phyloP scores from a whole-genome alignment of 345 rosid species.

The Citrus australasica region DNA sequence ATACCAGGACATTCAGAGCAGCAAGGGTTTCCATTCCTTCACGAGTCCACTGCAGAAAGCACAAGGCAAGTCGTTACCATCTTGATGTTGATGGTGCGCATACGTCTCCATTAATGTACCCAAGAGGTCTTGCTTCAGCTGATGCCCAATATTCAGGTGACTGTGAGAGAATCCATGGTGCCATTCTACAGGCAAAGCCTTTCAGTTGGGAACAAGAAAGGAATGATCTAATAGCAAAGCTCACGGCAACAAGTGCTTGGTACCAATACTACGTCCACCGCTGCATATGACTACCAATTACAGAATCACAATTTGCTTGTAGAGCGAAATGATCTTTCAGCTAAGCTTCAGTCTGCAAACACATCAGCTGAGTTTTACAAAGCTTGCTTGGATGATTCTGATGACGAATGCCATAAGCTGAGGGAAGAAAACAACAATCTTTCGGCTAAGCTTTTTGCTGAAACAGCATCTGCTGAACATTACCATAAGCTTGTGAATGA shows the following conservation, averaged over 20 bases:
- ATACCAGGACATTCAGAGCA: constrained; percentile 88
- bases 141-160: no score
- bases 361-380: background rate
- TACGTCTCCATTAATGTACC: no score
- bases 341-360: background rate
- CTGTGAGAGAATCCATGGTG: no score
- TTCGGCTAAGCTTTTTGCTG: background rate
- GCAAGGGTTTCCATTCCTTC: constrained; percentile 99
- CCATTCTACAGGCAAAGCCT: background rate
- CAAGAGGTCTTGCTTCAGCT: no score
- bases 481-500: background rate
- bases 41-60: constrained; percentile 80
- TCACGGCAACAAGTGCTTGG: background rate
- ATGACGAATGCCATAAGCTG: background rate
- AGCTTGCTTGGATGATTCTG: background rate
- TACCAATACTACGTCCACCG: background rate
- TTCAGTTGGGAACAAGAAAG: background rate
- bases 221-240: background rate
- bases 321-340: background rate
- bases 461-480: background rate
- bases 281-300: background rate
- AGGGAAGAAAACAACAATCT: background rate
- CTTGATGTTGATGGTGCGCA: background rate
- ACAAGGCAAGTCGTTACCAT: background rate
- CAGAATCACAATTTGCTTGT: background rate